A percentile compares a stretch with the other conserved stretches of the same genome.
Conservation (phyloP, 441 rosid genomes). For the Adansonia gregorii region DNA sequence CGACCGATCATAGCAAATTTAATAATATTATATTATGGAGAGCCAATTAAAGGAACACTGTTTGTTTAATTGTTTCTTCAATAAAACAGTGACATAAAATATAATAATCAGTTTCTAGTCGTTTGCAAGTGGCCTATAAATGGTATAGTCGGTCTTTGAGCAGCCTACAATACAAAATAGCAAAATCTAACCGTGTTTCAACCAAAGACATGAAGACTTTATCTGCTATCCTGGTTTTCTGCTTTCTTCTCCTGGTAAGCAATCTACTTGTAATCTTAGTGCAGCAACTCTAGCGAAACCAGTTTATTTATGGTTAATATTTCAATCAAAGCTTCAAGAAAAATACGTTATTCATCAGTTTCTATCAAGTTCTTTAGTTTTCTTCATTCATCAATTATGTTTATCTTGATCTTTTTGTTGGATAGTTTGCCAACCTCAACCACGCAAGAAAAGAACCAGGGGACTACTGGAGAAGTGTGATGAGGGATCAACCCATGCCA, state of each 20-base stretch:
- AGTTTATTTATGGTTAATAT: no score
- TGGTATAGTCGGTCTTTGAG: neutral
- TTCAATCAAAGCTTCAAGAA: neutral
- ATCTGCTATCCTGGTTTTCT: neutral
- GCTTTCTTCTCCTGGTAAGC: slow-evolving; percentile 24
- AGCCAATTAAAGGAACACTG: neutral
- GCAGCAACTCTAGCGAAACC: no score
- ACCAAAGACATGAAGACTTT: slow-evolving; percentile 16
- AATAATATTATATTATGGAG: neutral
- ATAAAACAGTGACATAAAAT: slow-evolving; percentile 1
- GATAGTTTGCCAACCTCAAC: slow-evolving; percentile 26
- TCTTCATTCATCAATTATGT: neutral
- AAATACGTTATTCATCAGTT: neutral
- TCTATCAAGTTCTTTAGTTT: neutral
- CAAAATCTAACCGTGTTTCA: neutral
- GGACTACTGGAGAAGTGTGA: slow-evolving; percentile 34
- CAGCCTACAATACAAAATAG: neutral
- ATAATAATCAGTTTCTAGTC: slow-evolving; percentile 4
- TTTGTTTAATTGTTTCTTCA: neutral
- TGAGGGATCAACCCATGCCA: slow-evolving; percentile 37
- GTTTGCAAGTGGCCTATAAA: slow-evolving; percentile 18
- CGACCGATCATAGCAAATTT: neutral
- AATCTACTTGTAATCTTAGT: neutral
- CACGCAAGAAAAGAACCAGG: slow-evolving; percentile 40
- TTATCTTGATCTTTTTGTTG: neutral